A percentile compares a stretch with the other conserved stretches of the same genome.
Conservation (phyloP, 2,329 filamentous ascomycete species). For the Neoscytalidium dimidiatum region DNA sequence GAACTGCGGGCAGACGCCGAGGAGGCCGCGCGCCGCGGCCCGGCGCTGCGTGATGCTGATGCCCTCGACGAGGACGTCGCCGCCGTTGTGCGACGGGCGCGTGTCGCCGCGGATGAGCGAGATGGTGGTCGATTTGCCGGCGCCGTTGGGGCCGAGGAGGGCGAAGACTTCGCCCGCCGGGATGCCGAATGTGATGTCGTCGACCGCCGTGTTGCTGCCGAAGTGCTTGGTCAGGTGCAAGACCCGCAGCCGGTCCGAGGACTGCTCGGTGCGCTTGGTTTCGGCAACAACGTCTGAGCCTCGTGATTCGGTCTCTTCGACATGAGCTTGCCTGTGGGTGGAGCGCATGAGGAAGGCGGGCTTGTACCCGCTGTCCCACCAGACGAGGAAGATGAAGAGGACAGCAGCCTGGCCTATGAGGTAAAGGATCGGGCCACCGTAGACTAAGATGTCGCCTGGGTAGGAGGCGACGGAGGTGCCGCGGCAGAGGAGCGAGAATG, state of each 20-base stretch:
- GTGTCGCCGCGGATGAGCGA: constrained; percentile 88
- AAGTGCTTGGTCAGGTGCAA: constrained; percentile 81
- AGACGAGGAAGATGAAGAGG: constrained; percentile 73
- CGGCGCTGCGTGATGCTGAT: constrained; percentile 73
- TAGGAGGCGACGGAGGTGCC: constrained; percentile 64
- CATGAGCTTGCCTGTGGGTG: constrained; percentile 41
- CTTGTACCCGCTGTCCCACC: constrained; percentile 71
- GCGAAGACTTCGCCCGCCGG: constrained; percentile 82
- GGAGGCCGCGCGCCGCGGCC: constrained; percentile 69
- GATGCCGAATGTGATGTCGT: constrained; percentile 84
- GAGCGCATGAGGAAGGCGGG: constrained; percentile 55
- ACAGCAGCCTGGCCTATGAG: constrained; percentile 72
- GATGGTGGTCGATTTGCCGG: constrained; percentile 89
- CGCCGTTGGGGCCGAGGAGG: constrained; percentile 85
- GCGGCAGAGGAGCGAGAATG: constrained; percentile 77
- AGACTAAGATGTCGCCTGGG: constrained; percentile 71
- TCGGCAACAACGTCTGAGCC: constrained; percentile 65
- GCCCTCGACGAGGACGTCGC: constrained; percentile 79
- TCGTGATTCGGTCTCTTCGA: constrained; percentile 47
- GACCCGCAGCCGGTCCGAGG: constrained; percentile 72
- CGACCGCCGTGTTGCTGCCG: constrained; percentile 71
- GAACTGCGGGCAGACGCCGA: constrained; percentile 85
- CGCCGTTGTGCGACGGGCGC: constrained; percentile 68
- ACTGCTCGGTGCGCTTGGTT: constrained; percentile 61
- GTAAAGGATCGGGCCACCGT: constrained; percentile 83